A percentile compares a stretch with the other conserved stretches of the same genome.
phyloP scores from a whole-genome alignment of 352 stramenopile species.

The Phytophthora idaei region DNA sequence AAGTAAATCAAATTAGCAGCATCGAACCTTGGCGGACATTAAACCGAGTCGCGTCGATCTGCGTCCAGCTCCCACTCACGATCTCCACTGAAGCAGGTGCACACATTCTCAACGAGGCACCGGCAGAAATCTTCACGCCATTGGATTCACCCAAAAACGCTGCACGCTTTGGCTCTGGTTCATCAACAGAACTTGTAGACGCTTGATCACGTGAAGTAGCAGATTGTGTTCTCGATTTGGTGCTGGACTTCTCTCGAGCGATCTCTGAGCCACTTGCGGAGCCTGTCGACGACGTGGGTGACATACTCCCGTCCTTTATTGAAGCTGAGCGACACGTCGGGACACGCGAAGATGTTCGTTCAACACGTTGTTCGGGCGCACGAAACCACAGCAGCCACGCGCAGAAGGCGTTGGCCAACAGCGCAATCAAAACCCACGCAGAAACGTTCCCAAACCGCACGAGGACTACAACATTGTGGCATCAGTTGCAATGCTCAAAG shows the following conservation, averaged over 20 bases:
- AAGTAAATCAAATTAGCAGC: neutral
- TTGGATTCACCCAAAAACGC: constrained; percentile 40
- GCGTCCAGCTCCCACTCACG: constrained; percentile 60
- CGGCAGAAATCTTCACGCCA: constrained; percentile 51
- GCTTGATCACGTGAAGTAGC: constrained; percentile 7
- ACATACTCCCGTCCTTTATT: constrained; percentile 4
- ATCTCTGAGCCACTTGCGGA: constrained; percentile 6
- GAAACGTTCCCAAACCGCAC: constrained; percentile 47
- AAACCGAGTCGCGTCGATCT: constrained; percentile 71
- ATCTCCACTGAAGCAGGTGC: constrained; percentile 37
- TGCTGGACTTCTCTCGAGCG: constrained; percentile 11
- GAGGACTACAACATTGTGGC: constrained; percentile 34
- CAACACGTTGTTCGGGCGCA: constrained; percentile 1
- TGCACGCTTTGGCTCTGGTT: neutral
- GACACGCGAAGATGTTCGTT: neutral
- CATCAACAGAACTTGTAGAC: constrained; percentile 8
- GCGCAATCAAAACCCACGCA: constrained; percentile 24
- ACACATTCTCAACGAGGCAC: constrained; percentile 63
- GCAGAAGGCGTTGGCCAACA: constrained; percentile 49
- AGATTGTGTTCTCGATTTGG: constrained; percentile 5
- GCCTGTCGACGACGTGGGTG: constrained; percentile 9
- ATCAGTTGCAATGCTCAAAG: constrained; percentile 1
- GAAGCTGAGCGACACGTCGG: neutral
- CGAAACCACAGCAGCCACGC: constrained; percentile 57
- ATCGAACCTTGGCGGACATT: constrained; percentile 77